Percentiles rank a stretch among this genome's conserved stretches.
These are phyloP conservation scores for Pythium folliculosum DNA, from an alignment of 352 stramenopile genomes.

Conservation along the genomic window DNA sequence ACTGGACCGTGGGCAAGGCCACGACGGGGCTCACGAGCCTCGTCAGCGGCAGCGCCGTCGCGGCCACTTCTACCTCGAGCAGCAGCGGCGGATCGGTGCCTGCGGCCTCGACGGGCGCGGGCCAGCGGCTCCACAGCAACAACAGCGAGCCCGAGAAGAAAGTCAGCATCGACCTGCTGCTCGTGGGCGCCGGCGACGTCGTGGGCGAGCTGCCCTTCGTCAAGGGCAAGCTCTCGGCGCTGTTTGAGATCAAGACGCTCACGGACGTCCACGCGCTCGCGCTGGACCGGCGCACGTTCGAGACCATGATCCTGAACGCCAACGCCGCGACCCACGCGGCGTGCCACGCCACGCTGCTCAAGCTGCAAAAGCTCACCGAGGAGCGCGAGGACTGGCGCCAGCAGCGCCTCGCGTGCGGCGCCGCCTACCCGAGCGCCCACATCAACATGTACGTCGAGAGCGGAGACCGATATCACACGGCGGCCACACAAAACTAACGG, in stretches of 20 bases:
- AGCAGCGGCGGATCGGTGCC: not conserved
- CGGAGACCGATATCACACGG: not conserved
- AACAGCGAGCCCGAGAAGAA: slow-evolving; percentile 56
- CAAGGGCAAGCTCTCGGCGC: slow-evolving; percentile 43
- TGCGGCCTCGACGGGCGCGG: not conserved
- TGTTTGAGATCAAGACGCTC: slow-evolving; percentile 70
- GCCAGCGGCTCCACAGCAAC: slow-evolving; percentile 7
- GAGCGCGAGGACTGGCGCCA: slow-evolving; percentile 75
- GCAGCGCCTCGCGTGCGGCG: slow-evolving; percentile 68
- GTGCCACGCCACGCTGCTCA: slow-evolving; percentile 39
- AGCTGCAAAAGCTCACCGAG: slow-evolving; percentile 46
- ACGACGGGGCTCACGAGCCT: slow-evolving; percentile 6
- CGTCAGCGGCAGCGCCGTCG: slow-evolving; percentile 6
- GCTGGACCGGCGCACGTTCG: slow-evolving; percentile 63
- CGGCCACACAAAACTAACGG: not conserved
- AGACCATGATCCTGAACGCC: slow-evolving; percentile 53
- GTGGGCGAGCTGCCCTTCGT: slow-evolving; percentile 65
- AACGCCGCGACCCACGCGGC: slow-evolving; percentile 47
- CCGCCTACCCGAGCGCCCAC: slow-evolving; percentile 65
- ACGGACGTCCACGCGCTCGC: slow-evolving; percentile 65
- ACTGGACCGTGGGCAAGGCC: slow-evolving; percentile 40
- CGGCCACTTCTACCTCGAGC: not conserved
- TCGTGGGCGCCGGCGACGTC: slow-evolving; percentile 63
- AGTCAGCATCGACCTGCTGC: slow-evolving; percentile 65
- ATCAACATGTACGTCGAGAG: slow-evolving; percentile 59